These are phyloP conservation scores for Boletus rufocinnamomeus DNA, from an alignment of 768 basidiomycete genomes.

Conservation along the genomic window DNA sequence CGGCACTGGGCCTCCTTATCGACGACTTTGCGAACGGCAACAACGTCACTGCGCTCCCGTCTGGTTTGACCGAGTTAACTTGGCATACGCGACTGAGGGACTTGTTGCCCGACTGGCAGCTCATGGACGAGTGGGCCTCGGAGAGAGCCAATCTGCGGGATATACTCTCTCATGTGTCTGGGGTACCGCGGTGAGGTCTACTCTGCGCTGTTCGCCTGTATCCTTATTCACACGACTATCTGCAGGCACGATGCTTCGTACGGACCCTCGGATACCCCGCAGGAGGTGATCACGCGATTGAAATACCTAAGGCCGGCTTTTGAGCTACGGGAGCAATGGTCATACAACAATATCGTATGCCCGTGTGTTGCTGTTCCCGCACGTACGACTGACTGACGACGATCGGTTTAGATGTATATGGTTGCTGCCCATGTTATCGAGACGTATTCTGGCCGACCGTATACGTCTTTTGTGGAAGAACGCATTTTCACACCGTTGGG, in stretches of 20 bases:
- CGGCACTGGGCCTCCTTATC: conserved; percentile 43
- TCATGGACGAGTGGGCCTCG: conserved; percentile 42
- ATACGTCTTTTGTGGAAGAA: conserved; percentile 41
- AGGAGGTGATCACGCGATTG: conserved; percentile 27
- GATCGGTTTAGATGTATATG: conserved; percentile 41
- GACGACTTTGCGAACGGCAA: conserved; percentile 40
- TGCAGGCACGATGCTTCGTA: conserved; percentile 39
- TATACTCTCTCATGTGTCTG: conserved; percentile 43
- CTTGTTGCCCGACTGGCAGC: conserved; percentile 44
- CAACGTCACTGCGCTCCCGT: conserved; percentile 39
- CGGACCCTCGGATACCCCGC: conserved; percentile 29
- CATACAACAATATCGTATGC: conserved; percentile 42
- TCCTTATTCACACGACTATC: background rate
- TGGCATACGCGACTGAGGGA: conserved; percentile 42
- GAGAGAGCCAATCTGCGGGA: conserved; percentile 40
- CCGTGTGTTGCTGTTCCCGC: background rate
- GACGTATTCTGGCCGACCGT: conserved; percentile 35
- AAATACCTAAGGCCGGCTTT: conserved; percentile 33
- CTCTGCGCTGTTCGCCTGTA: background rate
- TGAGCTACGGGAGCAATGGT: conserved; percentile 40
- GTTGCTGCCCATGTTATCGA: conserved; percentile 37
- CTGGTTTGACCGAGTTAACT: conserved; percentile 29
- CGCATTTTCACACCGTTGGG: conserved; percentile 43
- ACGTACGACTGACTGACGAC: background rate
- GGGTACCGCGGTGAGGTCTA: conserved; percentile 36